Evolutionary conservation across 768 basidiomycete species (phyloP), one percentile per base, ranked within the genome.

Genomic region (Ramaria rubella): DNA sequence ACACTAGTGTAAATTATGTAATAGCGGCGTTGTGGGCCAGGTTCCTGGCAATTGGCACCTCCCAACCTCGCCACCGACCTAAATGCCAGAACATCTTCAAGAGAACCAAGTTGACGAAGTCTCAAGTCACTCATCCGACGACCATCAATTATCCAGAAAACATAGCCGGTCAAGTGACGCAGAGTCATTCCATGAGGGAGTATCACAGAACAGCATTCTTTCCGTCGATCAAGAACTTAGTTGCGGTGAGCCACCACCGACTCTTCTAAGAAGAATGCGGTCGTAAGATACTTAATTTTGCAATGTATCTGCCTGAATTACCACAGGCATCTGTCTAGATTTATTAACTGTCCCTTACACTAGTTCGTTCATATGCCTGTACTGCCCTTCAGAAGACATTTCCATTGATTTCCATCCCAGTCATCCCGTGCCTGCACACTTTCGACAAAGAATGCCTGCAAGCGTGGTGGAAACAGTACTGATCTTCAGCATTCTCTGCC

Each of bases 401-500:
- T 36, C 31, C n/a, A 53, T 40, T 46, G 31, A 34, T 29, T 4
- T 27, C 14, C 19, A 5, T 15, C 8, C 2, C 42, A 56, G 55
- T 56, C 12, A 56, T 56, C 43, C 55, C 55, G 19, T 56, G 55
- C 48, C 27, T 56, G 26, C 55, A 56, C 23, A 23, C 55, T 4
- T 56, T 56, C 48, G 55, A 56, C 33, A 56, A 56, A 42, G 34
- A 26, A 12, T 56, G 55, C 48, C 40, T 56, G 8, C 11, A 9
- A 5, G n/a, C 27, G 19, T 56, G 55, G 45, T 56, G 55, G 55
- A 48, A 34, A 56, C 15, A 33, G 55, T 56, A 24, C 43, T n/a
- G 21, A 11, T 19, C 11, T 29, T 42, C 12, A 15, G 5, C 29
- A 27, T 27, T 48, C 15, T 48, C 15, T 21, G 27, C 6, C 8